These are phyloP conservation scores for Citrus inodora DNA, from an alignment of 345 rosid genomes.

Conservation along the genomic window DNA sequence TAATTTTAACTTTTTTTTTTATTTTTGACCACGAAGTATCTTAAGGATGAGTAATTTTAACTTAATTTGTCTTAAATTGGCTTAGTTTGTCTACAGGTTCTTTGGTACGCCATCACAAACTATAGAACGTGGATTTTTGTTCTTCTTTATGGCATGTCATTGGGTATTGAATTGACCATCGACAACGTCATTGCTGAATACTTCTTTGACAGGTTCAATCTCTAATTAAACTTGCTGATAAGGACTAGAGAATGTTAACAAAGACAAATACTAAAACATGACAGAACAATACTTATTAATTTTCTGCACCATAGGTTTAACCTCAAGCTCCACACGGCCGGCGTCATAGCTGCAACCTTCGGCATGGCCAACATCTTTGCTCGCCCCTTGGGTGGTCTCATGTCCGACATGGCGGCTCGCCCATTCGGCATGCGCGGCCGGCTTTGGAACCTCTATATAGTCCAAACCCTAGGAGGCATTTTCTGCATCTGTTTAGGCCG, in stretches of 20 bases:
- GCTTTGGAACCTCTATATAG: conserved; percentile 64
- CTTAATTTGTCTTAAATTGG: neutral
- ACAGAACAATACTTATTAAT: neutral
- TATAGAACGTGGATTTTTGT: conserved; percentile 66
- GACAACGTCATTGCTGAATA: conserved; percentile 72
- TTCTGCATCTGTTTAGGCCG: conserved; percentile 81
- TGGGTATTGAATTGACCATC: conserved; percentile 64
- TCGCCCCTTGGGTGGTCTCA: conserved; percentile 69
- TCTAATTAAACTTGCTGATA: neutral
- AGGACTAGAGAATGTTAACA: neutral
- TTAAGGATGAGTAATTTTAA: too few species aligned
- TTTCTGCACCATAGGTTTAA: conserved; percentile 38
- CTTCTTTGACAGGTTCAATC: conserved; percentile 53
- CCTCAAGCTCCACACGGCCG: conserved; percentile 74
- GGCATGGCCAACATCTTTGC: conserved; percentile 81
- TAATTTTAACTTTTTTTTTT: too few species aligned
- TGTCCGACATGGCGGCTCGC: conserved; percentile 59
- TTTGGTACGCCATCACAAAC: conserved; percentile 55
- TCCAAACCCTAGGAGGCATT: conserved; percentile 70
- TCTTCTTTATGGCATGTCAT: conserved; percentile 59
- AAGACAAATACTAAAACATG: neutral
- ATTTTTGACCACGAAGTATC: too few species aligned
- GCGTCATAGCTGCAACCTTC: conserved; percentile 69
- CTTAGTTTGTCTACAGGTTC: conserved; percentile 22
- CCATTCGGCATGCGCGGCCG: conserved; percentile 81